Base-by-base conservation (phyloP, 306 rosid species). In the Cicer yamashitae region DNA sequence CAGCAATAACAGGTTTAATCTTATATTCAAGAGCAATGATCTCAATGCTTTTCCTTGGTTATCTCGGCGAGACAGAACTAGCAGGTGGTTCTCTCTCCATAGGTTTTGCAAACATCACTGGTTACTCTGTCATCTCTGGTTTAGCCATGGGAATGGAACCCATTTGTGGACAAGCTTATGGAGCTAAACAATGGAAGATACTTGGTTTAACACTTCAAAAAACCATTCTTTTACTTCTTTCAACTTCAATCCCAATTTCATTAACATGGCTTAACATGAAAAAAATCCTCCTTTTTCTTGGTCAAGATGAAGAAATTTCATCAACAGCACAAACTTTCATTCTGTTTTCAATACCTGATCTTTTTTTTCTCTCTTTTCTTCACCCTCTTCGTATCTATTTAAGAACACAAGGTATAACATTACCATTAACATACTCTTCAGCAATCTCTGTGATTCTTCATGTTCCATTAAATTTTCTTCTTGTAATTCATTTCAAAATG, bases 91-190 rank as follows among this genome's bases (percentile, higher is more conserved):
- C 99, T 1, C 99, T 96, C 39, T 83, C 98, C 0, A 96, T 96
- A 12, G 98, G 98, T 2, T 90, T 96, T 25, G 99, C 99, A 6
- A 96, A 96, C 88, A 96, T 96, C 81, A 96, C 96, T 2, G 99
- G 99, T 61, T 96, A 96, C 92, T 96, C 99, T 7, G 96, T 96
- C 1, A 87, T 96, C 73, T 92, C 99, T 1, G 99, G 99, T 0
- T 72, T 96, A 17, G 99, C 99, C 76, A 92, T 92, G 97, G 99
- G 99, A 68, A 96, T 96, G 99, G 99, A 96, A 67, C 98, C 98
- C 20, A 92, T 96, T 25, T 96, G 99, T 34, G 99, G 98, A 0
- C 98, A 96, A 79, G 99, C 98, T 37, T 86, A 86, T 8, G 99
- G 99, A 0, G 99, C 99, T 0, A 84, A 88, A 73, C 96, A 94